Conservation (phyloP, 306 rosid species). For the Ochetophila trinervis region DNA sequence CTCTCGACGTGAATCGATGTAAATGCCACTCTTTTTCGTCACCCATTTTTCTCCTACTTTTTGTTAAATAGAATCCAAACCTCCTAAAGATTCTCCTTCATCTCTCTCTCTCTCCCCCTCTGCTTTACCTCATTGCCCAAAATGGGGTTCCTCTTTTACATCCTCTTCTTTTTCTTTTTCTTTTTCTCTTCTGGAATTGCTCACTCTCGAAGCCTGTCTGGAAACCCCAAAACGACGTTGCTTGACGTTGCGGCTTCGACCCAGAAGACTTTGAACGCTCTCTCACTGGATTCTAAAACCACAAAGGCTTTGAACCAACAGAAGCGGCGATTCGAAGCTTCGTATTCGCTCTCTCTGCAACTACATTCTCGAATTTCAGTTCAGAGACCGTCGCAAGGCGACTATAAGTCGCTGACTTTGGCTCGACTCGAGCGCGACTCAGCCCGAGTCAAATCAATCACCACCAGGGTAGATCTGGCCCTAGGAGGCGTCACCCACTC, state of each 20-base stretch:
- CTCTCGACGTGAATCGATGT: conserved; percentile 40
- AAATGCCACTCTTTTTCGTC: conserved; percentile 19
- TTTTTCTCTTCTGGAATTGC: conserved; percentile 5
- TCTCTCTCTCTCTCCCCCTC: background rate
- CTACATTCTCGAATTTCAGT: conserved; percentile 59
- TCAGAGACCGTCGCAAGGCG: conserved; percentile 23
- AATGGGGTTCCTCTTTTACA: conserved; percentile 20
- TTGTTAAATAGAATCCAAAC: conserved; percentile 14
- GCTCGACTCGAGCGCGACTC: conserved; percentile 79
- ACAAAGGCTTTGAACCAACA: conserved; percentile 3
- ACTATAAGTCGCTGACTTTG: conserved; percentile 51
- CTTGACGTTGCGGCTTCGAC: conserved; percentile 55
- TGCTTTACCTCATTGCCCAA: conserved; percentile 8
- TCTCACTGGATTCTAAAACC: conserved; percentile 15
- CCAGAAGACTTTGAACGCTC: conserved; percentile 19
- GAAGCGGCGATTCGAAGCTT: background rate
- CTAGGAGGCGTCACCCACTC: conserved; percentile 31
- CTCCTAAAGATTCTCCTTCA: background rate
- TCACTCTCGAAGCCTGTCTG: conserved; percentile 35
- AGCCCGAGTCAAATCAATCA: conserved; percentile 59
- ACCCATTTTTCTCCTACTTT: background rate
- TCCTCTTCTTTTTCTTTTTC: conserved; percentile 29
- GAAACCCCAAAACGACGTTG: conserved; percentile 32
- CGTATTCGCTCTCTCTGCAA: conserved; percentile 27
- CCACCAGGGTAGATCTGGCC: conserved; percentile 48